Evolutionary conservation across 2,329 filamentous ascomycete genomes (phyloP), one percentile per base, ranked within the genome.

Genomic region (Didymella segeticola): DNA sequence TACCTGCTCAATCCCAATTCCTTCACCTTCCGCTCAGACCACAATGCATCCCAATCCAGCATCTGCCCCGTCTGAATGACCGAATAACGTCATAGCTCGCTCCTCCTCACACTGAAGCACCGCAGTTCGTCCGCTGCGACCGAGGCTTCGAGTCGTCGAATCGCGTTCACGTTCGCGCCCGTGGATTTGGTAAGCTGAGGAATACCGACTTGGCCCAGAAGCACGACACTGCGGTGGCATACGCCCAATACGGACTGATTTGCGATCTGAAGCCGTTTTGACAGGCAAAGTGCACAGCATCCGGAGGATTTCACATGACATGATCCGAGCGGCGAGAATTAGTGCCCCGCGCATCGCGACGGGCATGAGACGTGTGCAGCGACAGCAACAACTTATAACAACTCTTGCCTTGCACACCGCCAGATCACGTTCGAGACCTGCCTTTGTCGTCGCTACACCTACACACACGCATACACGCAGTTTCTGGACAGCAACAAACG

Each of bases 261-360:
- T 12, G 34, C 20, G 34, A 12, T n/a, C n/a, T n/a, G n/a, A n/a
- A n/a, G n/a, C n/a, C n/a, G n/a, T n/a, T 22, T 19, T 34, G 31
- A 11, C 27, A 12, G 27, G 27, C 8, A 7, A 7, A 26, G 27
- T n/a, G n/a, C n/a, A n/a, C n/a, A n/a, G n/a, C n/a, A 15, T 45
- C 33, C 30, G 12, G 41, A 42, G 42, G 19, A 47, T 51, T 56
- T 47, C 53, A 52, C 47, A 52, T 56, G 53, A 42, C 47, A 52
- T 46, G 43, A 48, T 56, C 33, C 48, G 53, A 52, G 53, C 39
- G 53, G 43, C 43, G 23, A 47, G 23, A 17, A 26, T 38, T 34
- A 43, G 31, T 53, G 53, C 53, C 53, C 53, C 53, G 53, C 53
- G 53, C 43, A 45, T 39, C 47, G 47, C 29, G 41, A 47, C 36